Percentiles rank a stretch among this genome's conserved stretches.
Conservation (phyloP, 352 stramenopile genomes). For the Phytopythium cucurbitacearum region DNA sequence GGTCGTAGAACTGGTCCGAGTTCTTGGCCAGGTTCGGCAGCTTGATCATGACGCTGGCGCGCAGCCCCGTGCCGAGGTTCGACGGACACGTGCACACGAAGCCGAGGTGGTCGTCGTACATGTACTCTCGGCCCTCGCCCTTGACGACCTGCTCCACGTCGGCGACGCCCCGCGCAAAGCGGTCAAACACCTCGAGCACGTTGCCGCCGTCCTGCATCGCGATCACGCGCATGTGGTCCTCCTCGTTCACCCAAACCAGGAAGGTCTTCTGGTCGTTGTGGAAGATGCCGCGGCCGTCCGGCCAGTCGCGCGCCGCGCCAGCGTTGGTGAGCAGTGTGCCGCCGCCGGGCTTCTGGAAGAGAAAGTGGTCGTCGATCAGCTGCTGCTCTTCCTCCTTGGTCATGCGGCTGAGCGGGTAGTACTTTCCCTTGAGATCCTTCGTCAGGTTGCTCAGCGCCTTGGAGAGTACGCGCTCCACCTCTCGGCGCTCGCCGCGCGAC, state of each 20-base stretch:
- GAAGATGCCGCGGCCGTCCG: slow-evolving; percentile 86
- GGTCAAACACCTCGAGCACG: slow-evolving; percentile 84
- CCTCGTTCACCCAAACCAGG: slow-evolving; percentile 78
- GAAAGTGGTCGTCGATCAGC: slow-evolving; percentile 83
- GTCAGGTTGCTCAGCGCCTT: slow-evolving; percentile 69
- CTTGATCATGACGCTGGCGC: slow-evolving; percentile 69
- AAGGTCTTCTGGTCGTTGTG: slow-evolving; percentile 85
- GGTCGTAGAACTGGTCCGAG: slow-evolving; percentile 47
- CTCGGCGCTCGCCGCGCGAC: slow-evolving; percentile 52
- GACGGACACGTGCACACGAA: slow-evolving; percentile 70
- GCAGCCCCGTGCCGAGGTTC: slow-evolving; percentile 66
- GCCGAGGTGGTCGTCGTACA: slow-evolving; percentile 65
- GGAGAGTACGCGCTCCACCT: slow-evolving; percentile 72
- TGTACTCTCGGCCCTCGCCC: slow-evolving; percentile 54
- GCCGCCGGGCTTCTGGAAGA: slow-evolving; percentile 88
- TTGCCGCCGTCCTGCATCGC: slow-evolving; percentile 80
- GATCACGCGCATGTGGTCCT: slow-evolving; percentile 81
- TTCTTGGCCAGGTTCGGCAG: slow-evolving; percentile 57
- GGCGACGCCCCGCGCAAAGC: slow-evolving; percentile 61
- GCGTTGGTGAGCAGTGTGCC: slow-evolving; percentile 64
- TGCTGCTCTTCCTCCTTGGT: slow-evolving; percentile 82
- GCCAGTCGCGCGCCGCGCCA: slow-evolving; percentile 83
- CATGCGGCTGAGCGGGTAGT: slow-evolving; percentile 79
- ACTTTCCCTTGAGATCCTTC: slow-evolving; percentile 68
- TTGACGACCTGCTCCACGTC: slow-evolving; percentile 56